phyloP scores from a whole-genome alignment of 345 rosid species.

The Syzygium aqueum region DNA sequence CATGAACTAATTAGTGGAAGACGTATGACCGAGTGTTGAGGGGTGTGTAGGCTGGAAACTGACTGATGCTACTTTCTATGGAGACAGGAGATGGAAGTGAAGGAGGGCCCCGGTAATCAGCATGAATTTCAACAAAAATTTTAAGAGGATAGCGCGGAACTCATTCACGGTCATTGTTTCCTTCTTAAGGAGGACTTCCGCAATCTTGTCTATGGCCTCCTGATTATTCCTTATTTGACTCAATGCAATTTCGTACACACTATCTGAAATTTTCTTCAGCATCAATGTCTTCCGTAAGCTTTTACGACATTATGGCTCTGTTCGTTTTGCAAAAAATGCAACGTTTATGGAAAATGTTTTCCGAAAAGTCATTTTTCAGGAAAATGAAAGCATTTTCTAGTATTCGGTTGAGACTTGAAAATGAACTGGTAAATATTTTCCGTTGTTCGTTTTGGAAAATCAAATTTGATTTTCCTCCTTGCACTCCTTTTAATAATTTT shows the following conservation, averaged over 20 bases:
- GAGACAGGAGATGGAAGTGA: constrained; percentile 38
- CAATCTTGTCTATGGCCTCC: constrained; percentile 90
- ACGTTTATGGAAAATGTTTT: too few species aligned
- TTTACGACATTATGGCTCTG: too few species aligned
- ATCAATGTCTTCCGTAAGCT: constrained; percentile 86
- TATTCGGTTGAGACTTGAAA: too few species aligned
- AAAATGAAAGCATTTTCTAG: too few species aligned
- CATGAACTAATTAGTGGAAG: not conserved
- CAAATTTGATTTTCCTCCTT: too few species aligned
- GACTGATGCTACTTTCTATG: constrained; percentile 7
- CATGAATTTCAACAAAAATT: constrained; percentile 73
- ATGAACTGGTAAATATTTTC: too few species aligned
- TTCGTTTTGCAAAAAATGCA: too few species aligned
- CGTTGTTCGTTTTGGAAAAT: too few species aligned
- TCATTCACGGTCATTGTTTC: constrained; percentile 86
- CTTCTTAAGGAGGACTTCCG: constrained; percentile 87
- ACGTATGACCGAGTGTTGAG: not conserved
- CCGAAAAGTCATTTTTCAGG: too few species aligned
- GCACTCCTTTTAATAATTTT: too few species aligned
- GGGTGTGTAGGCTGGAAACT: not conserved
- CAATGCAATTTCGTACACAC: constrained; percentile 67
- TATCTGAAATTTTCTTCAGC: constrained; percentile 59
- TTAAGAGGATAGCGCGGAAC: constrained; percentile 81
- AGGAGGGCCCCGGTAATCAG: constrained; percentile 54
- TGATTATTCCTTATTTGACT: constrained; percentile 77